A percentile compares a stretch with the other conserved stretches of the same genome.
Conservation (phyloP, 371 early-diverging fungal species). For the Gilbertella persicaria region DNA sequence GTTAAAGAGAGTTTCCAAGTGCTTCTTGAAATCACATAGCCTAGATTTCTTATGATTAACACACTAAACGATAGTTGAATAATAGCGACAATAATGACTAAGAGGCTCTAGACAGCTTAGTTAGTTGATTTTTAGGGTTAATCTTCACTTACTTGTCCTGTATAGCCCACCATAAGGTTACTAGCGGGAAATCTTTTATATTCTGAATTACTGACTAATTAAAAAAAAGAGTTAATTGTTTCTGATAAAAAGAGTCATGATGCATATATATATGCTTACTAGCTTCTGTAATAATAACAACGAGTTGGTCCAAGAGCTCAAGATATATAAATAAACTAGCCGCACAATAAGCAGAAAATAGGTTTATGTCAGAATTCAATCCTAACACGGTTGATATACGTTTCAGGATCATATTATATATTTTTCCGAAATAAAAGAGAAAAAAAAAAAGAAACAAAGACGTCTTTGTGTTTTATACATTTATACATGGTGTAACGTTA, state of each 20-base stretch:
- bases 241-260: not conserved
- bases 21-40: not conserved
- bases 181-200: conserved; percentile 6
- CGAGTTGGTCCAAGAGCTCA: not conserved
- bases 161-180: conserved; percentile 1
- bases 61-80: not conserved
- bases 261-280: conserved; percentile 2
- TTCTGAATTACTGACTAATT: conserved; percentile 4
- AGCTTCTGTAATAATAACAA: conserved; percentile 4
- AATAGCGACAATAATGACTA: conserved; percentile 10
- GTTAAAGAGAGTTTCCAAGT: conserved; percentile 4
- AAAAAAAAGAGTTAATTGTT: too few species aligned
- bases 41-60: not conserved
- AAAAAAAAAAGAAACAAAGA: too few species aligned
- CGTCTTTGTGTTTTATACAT: too few species aligned
- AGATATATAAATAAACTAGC: too few species aligned
- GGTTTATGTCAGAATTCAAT: not conserved
- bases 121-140: not conserved
- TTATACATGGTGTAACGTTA: too few species aligned
- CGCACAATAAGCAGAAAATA: too few species aligned
- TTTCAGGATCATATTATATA: too few species aligned
- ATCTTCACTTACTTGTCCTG: conserved; percentile 4
- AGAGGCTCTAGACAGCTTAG: not conserved
- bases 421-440: too few species aligned
- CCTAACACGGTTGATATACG: not conserved